Conservation (phyloP, 2,329 filamentous ascomycete species). For the Pseudogymnoascus sp. region DNA sequence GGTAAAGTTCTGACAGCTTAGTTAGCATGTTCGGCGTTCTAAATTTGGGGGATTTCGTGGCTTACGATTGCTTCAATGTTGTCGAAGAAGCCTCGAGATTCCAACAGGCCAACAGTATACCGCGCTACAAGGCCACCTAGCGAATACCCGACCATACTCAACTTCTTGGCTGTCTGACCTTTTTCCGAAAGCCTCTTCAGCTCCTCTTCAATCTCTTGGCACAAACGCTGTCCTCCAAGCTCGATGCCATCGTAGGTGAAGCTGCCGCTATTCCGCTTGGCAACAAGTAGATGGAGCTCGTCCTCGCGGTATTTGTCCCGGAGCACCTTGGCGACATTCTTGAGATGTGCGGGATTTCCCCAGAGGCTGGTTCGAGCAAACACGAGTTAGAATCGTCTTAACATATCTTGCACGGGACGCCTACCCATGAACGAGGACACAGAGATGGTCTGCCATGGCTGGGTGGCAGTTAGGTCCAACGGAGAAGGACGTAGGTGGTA, state of each 20-base stretch:
- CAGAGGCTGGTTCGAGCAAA: slow-evolving; percentile 48
- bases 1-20: slow-evolving; percentile 63
- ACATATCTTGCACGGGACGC: background rate
- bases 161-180: slow-evolving; percentile 67
- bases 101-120: slow-evolving; percentile 78
- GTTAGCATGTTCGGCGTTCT: background rate
- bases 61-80: slow-evolving; percentile 67
- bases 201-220: slow-evolving; percentile 59
- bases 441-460: slow-evolving; percentile 56
- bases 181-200: slow-evolving; percentile 47
- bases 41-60: background rate
- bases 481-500: no score
- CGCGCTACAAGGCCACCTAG: slow-evolving; percentile 79
- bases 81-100: slow-evolving; percentile 74
- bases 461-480: background rate
- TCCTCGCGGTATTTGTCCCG: slow-evolving; percentile 55
- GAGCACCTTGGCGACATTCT: slow-evolving; percentile 58
- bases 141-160: slow-evolving; percentile 86
- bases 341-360: slow-evolving; percentile 71
- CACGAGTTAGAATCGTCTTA: background rate
- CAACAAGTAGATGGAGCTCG: slow-evolving; percentile 61
- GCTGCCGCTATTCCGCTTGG: slow-evolving; percentile 65
- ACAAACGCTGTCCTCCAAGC: slow-evolving; percentile 59
- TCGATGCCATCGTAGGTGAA: slow-evolving; percentile 68
- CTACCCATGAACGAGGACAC: slow-evolving; percentile 65